Evolutionary conservation across 305 asterid genomes (phyloP), one percentile per base, ranked within the genome.

Genomic region (Fraxinus sp.): DNA sequence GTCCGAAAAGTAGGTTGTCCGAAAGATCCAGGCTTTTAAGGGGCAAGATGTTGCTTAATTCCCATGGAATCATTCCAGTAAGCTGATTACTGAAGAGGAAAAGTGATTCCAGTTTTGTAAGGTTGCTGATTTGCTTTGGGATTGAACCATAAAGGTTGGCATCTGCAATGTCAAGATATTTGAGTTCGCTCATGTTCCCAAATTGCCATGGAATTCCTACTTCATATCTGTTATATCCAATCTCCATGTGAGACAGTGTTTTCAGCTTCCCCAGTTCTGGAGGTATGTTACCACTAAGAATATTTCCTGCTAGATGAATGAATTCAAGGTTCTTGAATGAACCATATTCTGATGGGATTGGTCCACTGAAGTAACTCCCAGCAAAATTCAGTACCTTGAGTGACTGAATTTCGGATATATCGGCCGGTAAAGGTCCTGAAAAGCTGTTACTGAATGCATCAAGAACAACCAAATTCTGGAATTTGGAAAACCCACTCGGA

Each of bases 371-470:
- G 84, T 93, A 95, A 86, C 99, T 95, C 89, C 99, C 99, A 0
- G 99, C 99, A 80, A 96, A 94, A 86, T 96, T 96, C 59, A 96
- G 78, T 55, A 86, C 86, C 85, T 82, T 86, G 70, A 95, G 95
- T 1, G 92, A 83, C 81, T 84, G 85, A 44, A 94, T 78, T 44
- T 75, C 36, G 0, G 98, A 88, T 37, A 89, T 90, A 24, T 92
- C 99, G 0, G 83, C 39, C 0, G 99, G 98, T 22, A 95, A 88
- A 11, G 88, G 88, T 0, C 99, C 99, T 0, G 98, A 88, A 84
- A 95, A 95, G 87, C 98, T 93, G 87, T 95, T 95, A 86, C 99
- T 95, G 86, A 96, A 93, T 76, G 98, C 99, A 87, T 96, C 98
- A 86, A 96, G 98, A 85, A 87, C 91, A 33, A 84, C 89, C 44